These are phyloP conservation scores for Gnaphalium uliginosum DNA, from an alignment of 129 eudicot species.

Conservation along the genomic window DNA sequence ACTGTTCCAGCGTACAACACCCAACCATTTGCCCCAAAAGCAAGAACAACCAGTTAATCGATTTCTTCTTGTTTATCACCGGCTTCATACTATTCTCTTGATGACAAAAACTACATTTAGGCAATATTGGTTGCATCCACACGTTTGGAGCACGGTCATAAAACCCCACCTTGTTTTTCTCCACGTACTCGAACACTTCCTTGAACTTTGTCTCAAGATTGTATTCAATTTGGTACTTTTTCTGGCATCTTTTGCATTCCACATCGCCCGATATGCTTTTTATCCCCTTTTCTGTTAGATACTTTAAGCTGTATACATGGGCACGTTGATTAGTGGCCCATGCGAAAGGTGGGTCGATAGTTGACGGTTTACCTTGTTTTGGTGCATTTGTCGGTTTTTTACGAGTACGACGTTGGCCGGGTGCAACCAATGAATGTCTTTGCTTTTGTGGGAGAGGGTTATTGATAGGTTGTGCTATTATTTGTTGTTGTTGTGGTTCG, in stretches of 20 bases:
- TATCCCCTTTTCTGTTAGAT: conserved; percentile 34
- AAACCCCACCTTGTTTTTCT: conserved; percentile 11
- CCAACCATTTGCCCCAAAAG: conserved; percentile 68
- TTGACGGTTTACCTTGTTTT: conserved; percentile 24
- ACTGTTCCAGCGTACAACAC: conserved; percentile 67
- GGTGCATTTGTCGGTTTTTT: conserved; percentile 40
- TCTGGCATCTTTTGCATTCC: conserved; percentile 59
- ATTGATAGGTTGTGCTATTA: neutral
- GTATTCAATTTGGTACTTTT: conserved; percentile 32
- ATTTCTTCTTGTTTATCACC: conserved; percentile 42
- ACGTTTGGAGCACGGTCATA: conserved; percentile 54
- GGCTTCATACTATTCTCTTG: conserved; percentile 59
- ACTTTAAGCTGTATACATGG: conserved; percentile 34
- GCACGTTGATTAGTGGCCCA: conserved; percentile 65
- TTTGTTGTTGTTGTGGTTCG: neutral
- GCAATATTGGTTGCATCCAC: conserved; percentile 49
- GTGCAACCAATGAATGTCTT: neutral
- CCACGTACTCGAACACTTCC: conserved; percentile 31
- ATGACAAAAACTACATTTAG: conserved; percentile 43
- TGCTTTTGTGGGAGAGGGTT: neutral
- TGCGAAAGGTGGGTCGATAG: conserved; percentile 38
- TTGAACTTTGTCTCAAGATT: conserved; percentile 45
- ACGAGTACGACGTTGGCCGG: conserved; percentile 34
- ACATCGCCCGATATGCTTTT: conserved; percentile 51
- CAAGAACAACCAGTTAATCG: conserved; percentile 80